Base-by-base conservation (phyloP, 2,329 filamentous ascomycete species). In the Pseudopyricularia javanii region DNA sequence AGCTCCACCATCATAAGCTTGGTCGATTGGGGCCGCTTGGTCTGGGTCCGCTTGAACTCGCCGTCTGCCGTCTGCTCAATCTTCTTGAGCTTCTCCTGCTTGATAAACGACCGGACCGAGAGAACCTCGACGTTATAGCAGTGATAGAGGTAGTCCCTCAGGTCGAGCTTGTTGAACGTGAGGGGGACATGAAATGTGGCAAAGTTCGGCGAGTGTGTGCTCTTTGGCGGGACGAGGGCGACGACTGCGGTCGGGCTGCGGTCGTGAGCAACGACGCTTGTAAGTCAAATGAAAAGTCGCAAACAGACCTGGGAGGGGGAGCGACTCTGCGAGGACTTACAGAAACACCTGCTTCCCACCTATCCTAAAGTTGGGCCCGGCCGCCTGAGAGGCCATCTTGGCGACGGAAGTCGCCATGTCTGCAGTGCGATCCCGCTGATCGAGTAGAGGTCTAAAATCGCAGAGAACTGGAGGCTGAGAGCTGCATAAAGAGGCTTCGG, bases 1-100 rank as follows among this genome's bases (percentile, higher is more conserved):
- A 98, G 79, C 74, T 96, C 88, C 47, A 94, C 88, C 43, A 86
- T 95, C 93, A 98, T 98, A 68, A 84, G 86, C 79, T 98, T 98
- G 63, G 83, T 78, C 50, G 82, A 73, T 58, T 79, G 75, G 26
- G 87, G 86, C 24, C 91, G 80, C 67, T 30, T 14, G 8, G 34
- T 30, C 22, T n/a, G 34, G 33, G 14, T 17, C 28, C 28, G 17
- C 7, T 33, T 17, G 20, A 14, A 5, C 7, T 14, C 4, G 1
- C 11, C 15, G 28, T 32, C 17, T 7, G 28, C 14, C 49, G 32
- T 34, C 24, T 12, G 14, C 26, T 20, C 15, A 17, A 28, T 17
- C 11, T 28, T 26, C 11, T 20, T 24, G 14, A 45, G 76, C 15
- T 70, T 68, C 55, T 66, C 79, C 65, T 82, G 76, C 69, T 85